Percentiles rank a stretch among this genome's conserved stretches.
These are phyloP conservation scores for Pseudogymnoascus sp. DNA, from an alignment of 2,329 filamentous ascomycete genomes.

Conservation along the genomic window DNA sequence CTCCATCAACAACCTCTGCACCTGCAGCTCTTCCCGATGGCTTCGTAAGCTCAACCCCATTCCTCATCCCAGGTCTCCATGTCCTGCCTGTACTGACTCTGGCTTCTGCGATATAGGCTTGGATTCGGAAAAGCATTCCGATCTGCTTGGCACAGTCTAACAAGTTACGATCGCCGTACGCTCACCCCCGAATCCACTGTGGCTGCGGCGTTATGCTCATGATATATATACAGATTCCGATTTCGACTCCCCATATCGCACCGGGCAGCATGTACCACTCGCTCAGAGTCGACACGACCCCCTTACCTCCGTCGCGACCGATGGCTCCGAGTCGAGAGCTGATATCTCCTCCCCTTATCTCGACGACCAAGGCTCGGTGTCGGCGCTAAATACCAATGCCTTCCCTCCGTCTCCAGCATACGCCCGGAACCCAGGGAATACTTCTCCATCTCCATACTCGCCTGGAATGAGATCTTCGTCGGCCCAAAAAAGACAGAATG, in stretches of 20 bases:
- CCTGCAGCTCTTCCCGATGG: slow-evolving; percentile 7
- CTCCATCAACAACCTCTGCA: slow-evolving; percentile 2
- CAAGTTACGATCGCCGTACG: slow-evolving; percentile 61
- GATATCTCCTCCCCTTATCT: slow-evolving; percentile 74
- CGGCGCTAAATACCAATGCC: slow-evolving; percentile 45
- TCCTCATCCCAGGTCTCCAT: background rate
- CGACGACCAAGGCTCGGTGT: slow-evolving; percentile 56
- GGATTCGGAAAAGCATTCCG: slow-evolving; percentile 62
- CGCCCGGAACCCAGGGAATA: slow-evolving; percentile 43
- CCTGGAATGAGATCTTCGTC: slow-evolving; percentile 78
- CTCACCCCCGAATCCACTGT: slow-evolving; percentile 23
- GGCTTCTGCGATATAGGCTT: background rate
- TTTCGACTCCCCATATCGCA: slow-evolving; percentile 87
- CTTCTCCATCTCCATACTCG: slow-evolving; percentile 68
- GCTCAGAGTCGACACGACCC: slow-evolving; percentile 72
- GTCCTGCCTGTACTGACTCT: background rate
- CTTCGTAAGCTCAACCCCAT: slow-evolving; percentile 8
- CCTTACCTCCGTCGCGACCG: slow-evolving; percentile 79
- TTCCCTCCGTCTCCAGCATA: slow-evolving; percentile 37
- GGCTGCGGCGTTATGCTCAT: slow-evolving; percentile 39
- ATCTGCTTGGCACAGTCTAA: slow-evolving; percentile 83
- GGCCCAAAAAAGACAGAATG: slow-evolving; percentile 54
- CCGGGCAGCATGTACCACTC: slow-evolving; percentile 81
- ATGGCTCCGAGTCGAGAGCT: slow-evolving; percentile 74
- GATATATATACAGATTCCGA: slow-evolving; percentile 63